Evolutionary conservation across 768 basidiomycete species (phyloP).

Genomic region (Cystofilobasidium macerans): DNA sequence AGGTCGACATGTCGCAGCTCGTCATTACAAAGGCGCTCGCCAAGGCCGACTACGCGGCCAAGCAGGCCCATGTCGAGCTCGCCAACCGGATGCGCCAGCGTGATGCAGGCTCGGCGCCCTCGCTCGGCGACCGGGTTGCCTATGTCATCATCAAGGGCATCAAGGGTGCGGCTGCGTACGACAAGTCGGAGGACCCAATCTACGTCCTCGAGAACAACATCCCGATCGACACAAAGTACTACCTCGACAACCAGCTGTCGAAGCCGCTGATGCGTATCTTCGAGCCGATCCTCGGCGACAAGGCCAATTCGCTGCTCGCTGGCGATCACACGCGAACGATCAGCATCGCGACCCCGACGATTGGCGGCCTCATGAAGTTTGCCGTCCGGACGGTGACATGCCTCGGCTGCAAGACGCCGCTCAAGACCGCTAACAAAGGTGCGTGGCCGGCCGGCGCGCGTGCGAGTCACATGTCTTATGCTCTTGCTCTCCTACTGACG

Average conservation of each 20-base stretch:
- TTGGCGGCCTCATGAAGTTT: slow-evolving; percentile 97
- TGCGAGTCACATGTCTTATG: too few relatives aligned
- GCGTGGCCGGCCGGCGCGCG: too few relatives aligned
- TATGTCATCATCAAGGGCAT: slow-evolving; percentile 97
- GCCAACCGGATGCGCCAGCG: slow-evolving; percentile 92
- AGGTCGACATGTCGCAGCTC: slow-evolving; percentile 95
- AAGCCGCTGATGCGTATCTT: slow-evolving; percentile 97
- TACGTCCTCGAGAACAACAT: slow-evolving; percentile 96
- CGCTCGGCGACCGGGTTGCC: slow-evolving; percentile 95
- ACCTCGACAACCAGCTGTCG: slow-evolving; percentile 92
- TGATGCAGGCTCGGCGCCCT: slow-evolving; percentile 93
- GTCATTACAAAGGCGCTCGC: slow-evolving; percentile 96
- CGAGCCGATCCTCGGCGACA: slow-evolving; percentile 91
- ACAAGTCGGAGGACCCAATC: slow-evolving; percentile 95
- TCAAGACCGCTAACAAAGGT: slow-evolving; percentile 61
- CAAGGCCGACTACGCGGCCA: slow-evolving; percentile 87
- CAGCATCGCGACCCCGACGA: slow-evolving; percentile 88
- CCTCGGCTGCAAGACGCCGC: slow-evolving; percentile 83
- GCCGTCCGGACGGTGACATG: slow-evolving; percentile 93
- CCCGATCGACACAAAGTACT: slow-evolving; percentile 95
- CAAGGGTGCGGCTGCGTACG: slow-evolving; percentile 92
- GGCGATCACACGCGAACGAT: slow-evolving; percentile 94
- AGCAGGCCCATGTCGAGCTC: slow-evolving; percentile 92
- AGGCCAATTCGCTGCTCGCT: slow-evolving; percentile 69
- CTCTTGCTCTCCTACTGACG: too few relatives aligned